Base-by-base conservation (phyloP, 306 rosid species). In the Quercus berberidifolia region DNA sequence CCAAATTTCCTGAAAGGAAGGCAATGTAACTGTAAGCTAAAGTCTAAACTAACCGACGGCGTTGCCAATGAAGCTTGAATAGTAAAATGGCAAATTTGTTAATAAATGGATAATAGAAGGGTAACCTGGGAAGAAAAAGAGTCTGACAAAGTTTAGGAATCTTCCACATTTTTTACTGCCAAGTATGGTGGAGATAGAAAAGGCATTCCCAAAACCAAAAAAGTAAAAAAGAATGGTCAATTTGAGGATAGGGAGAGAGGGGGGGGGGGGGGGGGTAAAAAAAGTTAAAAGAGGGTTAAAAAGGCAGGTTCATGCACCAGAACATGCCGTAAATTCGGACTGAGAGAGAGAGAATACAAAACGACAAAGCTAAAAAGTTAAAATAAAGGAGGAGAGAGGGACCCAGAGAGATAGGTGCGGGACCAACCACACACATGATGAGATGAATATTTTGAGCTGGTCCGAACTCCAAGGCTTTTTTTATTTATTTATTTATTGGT, bases 241-340 rank as follows among this genome's bases (percentile, higher is more conserved):
- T 55, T 55, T 4, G 33, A 12, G 3, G 1, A 12, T 5, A 31
- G 18, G 9, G 3, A 41, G 46, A 8, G 46, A 41, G 0, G 25
- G 9, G 2, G 5, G 35, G 46, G 2, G 46, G 8, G 0, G 25
- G 9, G 2, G 5, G 35, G 33, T 49, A 49, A 49, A 13, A 13
- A 33, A 33, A 9, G 4, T 6, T 4, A 3, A 8, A 6, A 4
- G 9, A 19, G 35, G 19, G 3, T 9, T 1, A 3, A 3, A 4
- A 75, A 54, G 15, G 18, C 20, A 57, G 84, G 76, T 76, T 77
- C 87, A 80, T 71, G 78, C 33, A 75, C 59, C 76, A 6, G 21
- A 60, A 46, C 7, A 33, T 26, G 30, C 56, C 55, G 69, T 28
- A 38, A 25, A 75, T 13, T 15, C 28, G 30, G 69, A 70, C 51